These are phyloP conservation scores for Penicillium occitanis DNA, from an alignment of 2,329 filamentous ascomycete species.

Conservation along the genomic window DNA sequence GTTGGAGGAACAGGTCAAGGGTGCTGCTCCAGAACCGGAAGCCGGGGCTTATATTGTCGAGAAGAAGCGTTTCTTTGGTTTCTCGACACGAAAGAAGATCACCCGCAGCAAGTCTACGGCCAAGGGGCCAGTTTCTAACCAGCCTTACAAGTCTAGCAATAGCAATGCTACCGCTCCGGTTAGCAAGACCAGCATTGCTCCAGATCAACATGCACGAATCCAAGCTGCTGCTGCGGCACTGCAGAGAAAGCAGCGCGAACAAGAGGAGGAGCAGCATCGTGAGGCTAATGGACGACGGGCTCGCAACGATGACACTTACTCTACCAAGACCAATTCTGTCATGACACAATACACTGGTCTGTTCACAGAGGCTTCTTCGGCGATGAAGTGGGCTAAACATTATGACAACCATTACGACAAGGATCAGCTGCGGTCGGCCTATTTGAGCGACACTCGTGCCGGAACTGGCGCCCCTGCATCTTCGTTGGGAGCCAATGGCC, in stretches of 20 bases:
- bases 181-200: slow-evolving; percentile 82
- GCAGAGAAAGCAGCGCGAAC: slow-evolving; percentile 63
- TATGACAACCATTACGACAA: slow-evolving; percentile 98
- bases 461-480: slow-evolving; percentile 63
- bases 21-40: slow-evolving; percentile 79
- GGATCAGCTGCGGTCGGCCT: slow-evolving; percentile 79
- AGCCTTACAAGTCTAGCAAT: slow-evolving; percentile 52
- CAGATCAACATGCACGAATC: slow-evolving; percentile 89
- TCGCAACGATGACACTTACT: slow-evolving; percentile 55
- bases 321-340: slow-evolving; percentile 80
- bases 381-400: slow-evolving; percentile 94
- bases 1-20: slow-evolving; percentile 94
- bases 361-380: slow-evolving; percentile 81
- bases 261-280: slow-evolving; percentile 58
- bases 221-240: slow-evolving; percentile 86
- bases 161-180: slow-evolving; percentile 53
- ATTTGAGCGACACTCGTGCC: slow-evolving; percentile 70
- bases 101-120: slow-evolving; percentile 69
- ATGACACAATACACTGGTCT: slow-evolving; percentile 84
- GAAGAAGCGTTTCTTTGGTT: slow-evolving; percentile 93
- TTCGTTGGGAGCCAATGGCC: slow-evolving; percentile 43
- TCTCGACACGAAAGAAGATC: slow-evolving; percentile 66
- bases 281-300: slow-evolving; percentile 50
- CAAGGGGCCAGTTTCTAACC: slow-evolving; percentile 56
- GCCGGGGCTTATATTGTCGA: slow-evolving; percentile 88